phyloP scores from a whole-genome alignment of 495 filamentous ascomycete genomes.

The Hypoxylon rickii region DNA sequence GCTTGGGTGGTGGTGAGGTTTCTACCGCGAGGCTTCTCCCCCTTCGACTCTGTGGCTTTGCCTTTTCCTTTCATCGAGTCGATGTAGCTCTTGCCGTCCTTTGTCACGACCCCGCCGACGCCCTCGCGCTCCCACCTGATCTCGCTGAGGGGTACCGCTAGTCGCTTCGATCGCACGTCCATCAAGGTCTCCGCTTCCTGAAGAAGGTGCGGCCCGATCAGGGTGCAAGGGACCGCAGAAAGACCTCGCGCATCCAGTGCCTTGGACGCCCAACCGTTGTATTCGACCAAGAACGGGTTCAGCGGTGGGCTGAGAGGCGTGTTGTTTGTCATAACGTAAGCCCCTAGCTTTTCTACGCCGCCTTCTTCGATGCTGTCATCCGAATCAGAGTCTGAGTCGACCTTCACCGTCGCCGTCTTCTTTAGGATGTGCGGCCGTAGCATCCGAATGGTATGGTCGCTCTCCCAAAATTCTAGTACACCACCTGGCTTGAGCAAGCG shows the following conservation, averaged over 20 bases:
- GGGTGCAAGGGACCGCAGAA: constrained; percentile 76
- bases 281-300: constrained; percentile 81
- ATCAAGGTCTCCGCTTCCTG: constrained; percentile 75
- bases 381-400: constrained; percentile 45
- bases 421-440: constrained; percentile 75
- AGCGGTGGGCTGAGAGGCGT: constrained; percentile 78
- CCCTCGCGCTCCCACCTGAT: constrained; percentile 85
- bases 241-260: constrained; percentile 74
- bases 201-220: constrained; percentile 75
- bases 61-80: constrained; percentile 44
- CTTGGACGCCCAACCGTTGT: constrained; percentile 80
- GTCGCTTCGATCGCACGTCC: constrained; percentile 70
- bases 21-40: constrained; percentile 34
- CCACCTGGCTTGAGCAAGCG: constrained; percentile 80
- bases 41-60: constrained; percentile 27
- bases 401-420: constrained; percentile 54
- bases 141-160: constrained; percentile 86
- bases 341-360: constrained; percentile 66
- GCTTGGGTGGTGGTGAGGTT: constrained; percentile 71
- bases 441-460: constrained; percentile 76
- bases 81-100: constrained; percentile 57
- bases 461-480: constrained; percentile 84
- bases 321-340: constrained; percentile 80
- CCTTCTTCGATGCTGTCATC: constrained; percentile 58
- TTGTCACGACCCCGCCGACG: constrained; percentile 58